phyloP scores from a whole-genome alignment of 768 basidiomycete species.

The Tulasnella sp. region DNA sequence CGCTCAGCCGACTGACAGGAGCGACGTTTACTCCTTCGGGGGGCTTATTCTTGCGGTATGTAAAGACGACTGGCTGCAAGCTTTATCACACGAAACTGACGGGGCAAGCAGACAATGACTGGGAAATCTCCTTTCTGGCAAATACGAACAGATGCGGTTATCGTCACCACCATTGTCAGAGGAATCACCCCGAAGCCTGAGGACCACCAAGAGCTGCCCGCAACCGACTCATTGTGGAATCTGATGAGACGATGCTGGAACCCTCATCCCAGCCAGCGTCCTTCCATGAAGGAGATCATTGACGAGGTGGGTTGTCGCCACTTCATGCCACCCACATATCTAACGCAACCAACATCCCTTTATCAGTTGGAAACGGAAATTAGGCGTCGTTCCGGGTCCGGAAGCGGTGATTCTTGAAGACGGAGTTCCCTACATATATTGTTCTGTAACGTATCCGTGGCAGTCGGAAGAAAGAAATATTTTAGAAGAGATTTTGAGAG shows the following conservation, averaged over 20 bases:
- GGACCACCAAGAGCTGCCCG: background rate
- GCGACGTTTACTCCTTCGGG: conserved; percentile 23
- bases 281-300: too few relatives aligned
- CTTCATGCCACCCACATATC: too few relatives aligned
- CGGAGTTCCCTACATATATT: too few relatives aligned
- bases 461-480: too few relatives aligned
- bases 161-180: conserved; percentile 6
- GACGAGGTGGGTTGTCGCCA: too few relatives aligned
- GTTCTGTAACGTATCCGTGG: too few relatives aligned
- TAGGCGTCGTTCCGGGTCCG: too few relatives aligned
- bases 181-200: background rate
- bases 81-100: background rate
- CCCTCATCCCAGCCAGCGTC: too few relatives aligned
- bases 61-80: background rate
- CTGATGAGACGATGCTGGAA: background rate
- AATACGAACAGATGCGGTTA: background rate
- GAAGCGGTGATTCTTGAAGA: too few relatives aligned
- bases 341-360: too few relatives aligned
- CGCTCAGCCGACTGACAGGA: background rate
- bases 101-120: background rate
- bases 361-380: too few relatives aligned
- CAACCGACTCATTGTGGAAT: conserved; percentile 7
- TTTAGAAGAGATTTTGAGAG: too few relatives aligned
- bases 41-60: conserved; percentile 1
- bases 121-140: conserved; percentile 19